phyloP scores from a whole-genome alignment of 2,329 filamentous ascomycete genomes.

The Fonsecaea nubica region DNA sequence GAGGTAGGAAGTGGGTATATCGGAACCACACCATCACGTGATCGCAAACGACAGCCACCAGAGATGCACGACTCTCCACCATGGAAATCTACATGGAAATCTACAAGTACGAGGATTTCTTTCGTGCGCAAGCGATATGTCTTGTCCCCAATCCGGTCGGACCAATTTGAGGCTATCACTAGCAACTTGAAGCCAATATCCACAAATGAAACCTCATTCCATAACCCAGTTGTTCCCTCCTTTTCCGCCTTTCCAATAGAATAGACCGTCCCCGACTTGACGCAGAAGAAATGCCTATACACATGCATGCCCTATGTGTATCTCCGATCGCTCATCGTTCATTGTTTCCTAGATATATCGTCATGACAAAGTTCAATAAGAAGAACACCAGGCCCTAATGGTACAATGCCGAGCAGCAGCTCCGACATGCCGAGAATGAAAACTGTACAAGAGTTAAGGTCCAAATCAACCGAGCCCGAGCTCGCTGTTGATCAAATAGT shows the following conservation, averaged over 20 bases:
- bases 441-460: constrained; percentile 29
- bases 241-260: constrained; percentile 8
- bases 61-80: too few relatives aligned
- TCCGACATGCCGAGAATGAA: constrained; percentile 34
- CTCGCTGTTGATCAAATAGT: constrained; percentile 23
- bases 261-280: neutral
- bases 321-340: constrained; percentile 26
- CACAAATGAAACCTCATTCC: constrained; percentile 1
- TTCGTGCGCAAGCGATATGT: neutral
- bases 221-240: constrained; percentile 1
- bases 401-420: constrained; percentile 35
- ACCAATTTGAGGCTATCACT: neutral
- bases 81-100: neutral
- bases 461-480: constrained; percentile 7
- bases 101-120: neutral
- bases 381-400: constrained; percentile 29
- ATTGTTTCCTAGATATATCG: constrained; percentile 31
- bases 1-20: too few relatives aligned
- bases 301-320: constrained; percentile 27
- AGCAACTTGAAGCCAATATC: constrained; percentile 7
- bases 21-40: too few relatives aligned
- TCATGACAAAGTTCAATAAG: constrained; percentile 27
- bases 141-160: constrained; percentile 1
- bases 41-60: too few relatives aligned
- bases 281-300: constrained; percentile 24